Base-by-base conservation (phyloP, 129 eudicot genomes). In the Flaveria trinervia region DNA sequence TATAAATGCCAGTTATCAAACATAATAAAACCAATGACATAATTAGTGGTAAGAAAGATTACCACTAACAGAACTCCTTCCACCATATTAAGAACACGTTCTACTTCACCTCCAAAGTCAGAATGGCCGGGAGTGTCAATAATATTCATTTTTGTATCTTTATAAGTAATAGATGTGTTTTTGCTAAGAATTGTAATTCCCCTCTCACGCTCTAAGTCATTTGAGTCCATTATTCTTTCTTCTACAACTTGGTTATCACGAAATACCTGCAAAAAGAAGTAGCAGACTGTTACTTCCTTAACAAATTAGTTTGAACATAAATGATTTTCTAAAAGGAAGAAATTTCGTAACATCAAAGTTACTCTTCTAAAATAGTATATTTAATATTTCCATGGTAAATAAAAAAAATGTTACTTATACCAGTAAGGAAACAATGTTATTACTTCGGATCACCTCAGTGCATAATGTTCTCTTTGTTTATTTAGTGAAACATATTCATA, bases 171-270 rank as follows among this genome's bases (percentile, higher is more conserved):
- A 15, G 99, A 91, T 12, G 99, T 95, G 82, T 95, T 95, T 84
- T 95, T 95, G 82, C 99, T 95, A 39, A 95, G 95, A 45, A 95
- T 95, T 26, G 99, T 95, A 61, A 95, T 95, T 81, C 99, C 99
- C 74, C 99, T 91, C 80, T 95, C 99, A 57, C 99, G 96, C 80
- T 95, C 97, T 14, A 95, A 86, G 77, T 91, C 99, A 85, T 95
- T 95, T n/a, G 99, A 95, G 84, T 95, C 99, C 99, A 95, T 91
- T 75, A 95, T 89, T 89, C 99, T 92, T 88, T 91, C 97, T 77
- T 95, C 97, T 5, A 95, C 89, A 72, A 88, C 77, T 83, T 95
- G 97, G 80, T 95, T 95, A 74, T 91, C 97, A 46, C 99, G 99
- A 86, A 95, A 95, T 33, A 95, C 99, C 99, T 95, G 88, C 85